phyloP scores from a whole-genome alignment of 257 asterid species.

The Euphrasia confusa region DNA sequence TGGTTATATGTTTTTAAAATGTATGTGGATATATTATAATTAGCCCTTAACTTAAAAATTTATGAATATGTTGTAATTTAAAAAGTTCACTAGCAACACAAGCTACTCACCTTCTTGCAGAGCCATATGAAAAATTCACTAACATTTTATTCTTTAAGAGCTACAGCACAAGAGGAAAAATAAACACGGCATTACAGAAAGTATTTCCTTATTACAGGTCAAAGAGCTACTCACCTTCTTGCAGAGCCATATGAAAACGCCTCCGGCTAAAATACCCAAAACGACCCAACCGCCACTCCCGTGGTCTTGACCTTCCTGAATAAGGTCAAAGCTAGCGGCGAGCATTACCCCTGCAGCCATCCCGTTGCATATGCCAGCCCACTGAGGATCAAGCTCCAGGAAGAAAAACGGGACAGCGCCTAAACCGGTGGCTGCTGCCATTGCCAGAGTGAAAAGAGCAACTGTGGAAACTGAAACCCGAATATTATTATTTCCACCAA shows the following conservation, averaged over 20 bases:
- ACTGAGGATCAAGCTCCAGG: conserved; percentile 91
- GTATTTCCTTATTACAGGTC: conserved; percentile 4
- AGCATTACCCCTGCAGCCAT: conserved; percentile 99
- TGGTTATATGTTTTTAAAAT: background rate
- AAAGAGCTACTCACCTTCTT: conserved; percentile 61
- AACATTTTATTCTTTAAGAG: background rate
- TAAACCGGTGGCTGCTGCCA: conserved; percentile 99
- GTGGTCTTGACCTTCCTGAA: conserved; percentile 93
- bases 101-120: conserved; percentile 76
- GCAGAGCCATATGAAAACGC: conserved; percentile 89
- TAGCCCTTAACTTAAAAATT: background rate
- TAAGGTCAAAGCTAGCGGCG: conserved; percentile 98
- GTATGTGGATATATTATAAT: background rate
- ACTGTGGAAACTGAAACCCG: conserved; percentile 85
- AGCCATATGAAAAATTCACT: conserved; percentile 90
- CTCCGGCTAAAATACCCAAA: conserved; percentile 84
- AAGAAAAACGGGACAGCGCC: conserved; percentile 96
- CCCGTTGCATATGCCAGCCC: conserved; percentile 98
- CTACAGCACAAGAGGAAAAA: conserved; percentile 10
- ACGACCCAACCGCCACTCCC: conserved; percentile 99
- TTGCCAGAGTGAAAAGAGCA: conserved; percentile 77
- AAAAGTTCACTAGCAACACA: no score
- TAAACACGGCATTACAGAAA: conserved; percentile 5
- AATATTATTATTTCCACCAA: conserved; percentile 41
- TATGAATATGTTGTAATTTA: background rate